Evolutionary conservation across 257 asterid genomes (phyloP).

Genomic region (Thymus mandschuricus): DNA sequence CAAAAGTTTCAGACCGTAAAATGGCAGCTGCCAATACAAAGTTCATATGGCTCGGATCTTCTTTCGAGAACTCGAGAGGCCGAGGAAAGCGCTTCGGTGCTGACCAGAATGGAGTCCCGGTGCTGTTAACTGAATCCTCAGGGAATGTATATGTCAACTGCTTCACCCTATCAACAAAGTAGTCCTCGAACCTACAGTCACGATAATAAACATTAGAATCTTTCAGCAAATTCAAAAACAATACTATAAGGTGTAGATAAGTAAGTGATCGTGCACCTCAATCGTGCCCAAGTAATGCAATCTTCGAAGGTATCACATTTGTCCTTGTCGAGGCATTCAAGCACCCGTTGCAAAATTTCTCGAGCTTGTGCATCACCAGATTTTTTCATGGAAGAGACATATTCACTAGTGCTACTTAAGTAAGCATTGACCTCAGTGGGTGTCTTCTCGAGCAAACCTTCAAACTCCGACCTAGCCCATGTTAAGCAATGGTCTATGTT

Average conservation of each 20-base stretch:
- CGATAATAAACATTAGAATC: constrained; percentile 23
- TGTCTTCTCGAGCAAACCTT: constrained; percentile 82
- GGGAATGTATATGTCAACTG: constrained; percentile 84
- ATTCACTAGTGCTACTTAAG: constrained; percentile 68
- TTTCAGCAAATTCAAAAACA: not conserved
- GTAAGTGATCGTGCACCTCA: constrained; percentile 47
- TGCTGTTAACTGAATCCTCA: constrained; percentile 79
- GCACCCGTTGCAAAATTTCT: constrained; percentile 73
- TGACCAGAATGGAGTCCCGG: constrained; percentile 89
- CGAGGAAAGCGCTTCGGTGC: constrained; percentile 90
- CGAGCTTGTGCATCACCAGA: constrained; percentile 94
- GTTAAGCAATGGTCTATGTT: constrained; percentile 93
- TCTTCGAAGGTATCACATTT: constrained; percentile 76
- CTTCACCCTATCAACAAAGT: constrained; percentile 73
- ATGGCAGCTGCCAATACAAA: constrained; percentile 73
- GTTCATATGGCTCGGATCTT: constrained; percentile 80
- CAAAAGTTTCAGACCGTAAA: constrained; percentile 79
- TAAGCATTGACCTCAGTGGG: constrained; percentile 86
- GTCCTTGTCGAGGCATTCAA: constrained; percentile 77
- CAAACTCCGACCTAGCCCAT: constrained; percentile 94
- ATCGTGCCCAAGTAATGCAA: constrained; percentile 83
- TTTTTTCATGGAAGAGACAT: constrained; percentile 59
- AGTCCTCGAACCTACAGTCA: constrained; percentile 76
- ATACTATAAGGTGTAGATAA: not conserved
- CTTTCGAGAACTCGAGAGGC: constrained; percentile 60